Percentiles rank a stretch among this genome's conserved stretches.
Evolutionary conservation across 1,284 basidiomycete species (phyloP).

Genomic region (Ceratobasidium sp.): DNA sequence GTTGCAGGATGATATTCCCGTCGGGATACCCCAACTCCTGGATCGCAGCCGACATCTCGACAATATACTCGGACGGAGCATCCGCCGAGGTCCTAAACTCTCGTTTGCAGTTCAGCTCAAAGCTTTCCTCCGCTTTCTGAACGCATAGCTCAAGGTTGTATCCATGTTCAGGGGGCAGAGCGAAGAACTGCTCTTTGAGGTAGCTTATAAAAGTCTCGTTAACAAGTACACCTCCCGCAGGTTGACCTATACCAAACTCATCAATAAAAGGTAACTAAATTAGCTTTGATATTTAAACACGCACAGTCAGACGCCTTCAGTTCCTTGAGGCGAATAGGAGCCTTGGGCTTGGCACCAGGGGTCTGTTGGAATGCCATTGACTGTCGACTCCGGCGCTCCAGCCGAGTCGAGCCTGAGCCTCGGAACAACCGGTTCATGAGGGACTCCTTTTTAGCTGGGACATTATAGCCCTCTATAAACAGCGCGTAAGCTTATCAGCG

Average conservation of each 20-base stretch:
- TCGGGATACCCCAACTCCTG: conserved; percentile 26
- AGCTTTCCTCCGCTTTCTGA: conserved; percentile 33
- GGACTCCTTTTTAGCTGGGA: neutral
- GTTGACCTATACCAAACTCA: neutral
- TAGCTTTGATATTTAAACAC: neutral
- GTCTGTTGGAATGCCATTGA: neutral
- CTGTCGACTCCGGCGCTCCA: neutral
- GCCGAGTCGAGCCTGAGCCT: neutral
- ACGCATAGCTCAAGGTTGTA: conserved; percentile 19
- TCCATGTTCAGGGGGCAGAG: conserved; percentile 2
- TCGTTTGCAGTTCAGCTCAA: conserved; percentile 28
- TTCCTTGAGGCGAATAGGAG: conserved; percentile 26
- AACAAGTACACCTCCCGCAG: conserved; percentile 22
- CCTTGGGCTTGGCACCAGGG: neutral
- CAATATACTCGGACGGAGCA: conserved; percentile 7
- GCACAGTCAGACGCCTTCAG: conserved; percentile 26
- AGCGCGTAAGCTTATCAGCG: neutral
- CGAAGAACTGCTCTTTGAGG: conserved; percentile 17
- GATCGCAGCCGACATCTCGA: conserved; percentile 11
- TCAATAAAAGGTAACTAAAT: neutral
- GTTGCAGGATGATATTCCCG: conserved; percentile 6
- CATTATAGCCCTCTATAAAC: neutral
- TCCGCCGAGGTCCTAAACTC: conserved; percentile 14
- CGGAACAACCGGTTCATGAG: neutral
- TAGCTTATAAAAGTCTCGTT: conserved; percentile 2